These are phyloP conservation scores for Phytophthora colocasiae DNA, from an alignment of 352 stramenopile species.

Conservation along the genomic window DNA sequence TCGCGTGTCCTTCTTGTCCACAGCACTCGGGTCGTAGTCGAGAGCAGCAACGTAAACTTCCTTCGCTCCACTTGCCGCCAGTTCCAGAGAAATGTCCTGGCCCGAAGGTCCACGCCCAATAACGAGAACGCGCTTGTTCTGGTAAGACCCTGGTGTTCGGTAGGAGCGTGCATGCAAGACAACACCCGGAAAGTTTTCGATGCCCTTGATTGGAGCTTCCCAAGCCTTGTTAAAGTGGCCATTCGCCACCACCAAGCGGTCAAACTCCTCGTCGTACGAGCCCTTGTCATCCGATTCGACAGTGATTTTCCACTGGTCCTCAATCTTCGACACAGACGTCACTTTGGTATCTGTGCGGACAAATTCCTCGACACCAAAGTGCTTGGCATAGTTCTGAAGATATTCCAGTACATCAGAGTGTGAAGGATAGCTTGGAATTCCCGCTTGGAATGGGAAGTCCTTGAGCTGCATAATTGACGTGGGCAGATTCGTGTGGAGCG, in stretches of 20 bases:
- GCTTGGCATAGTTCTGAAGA: conserved; percentile 58
- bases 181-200: conserved; percentile 50
- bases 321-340: conserved; percentile 44
- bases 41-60: conserved; percentile 61
- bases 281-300: conserved; percentile 42
- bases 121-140: conserved; percentile 60
- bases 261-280: conserved; percentile 58
- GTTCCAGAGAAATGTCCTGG: conserved; percentile 75
- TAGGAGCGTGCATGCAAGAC: conserved; percentile 57
- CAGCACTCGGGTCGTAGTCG: conserved; percentile 39
- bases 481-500: conserved; percentile 75
- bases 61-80: conserved; percentile 39
- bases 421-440: conserved; percentile 58
- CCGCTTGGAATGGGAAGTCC: conserved; percentile 57
- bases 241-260: conserved; percentile 76
- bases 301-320: conserved; percentile 41
- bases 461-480: conserved; percentile 78
- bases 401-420: conserved; percentile 66
- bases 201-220: conserved; percentile 51
- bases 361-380: conserved; percentile 57
- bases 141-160: conserved; percentile 44
- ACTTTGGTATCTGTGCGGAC: conserved; percentile 57
- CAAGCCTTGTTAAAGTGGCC: conserved; percentile 71
- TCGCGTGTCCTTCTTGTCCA: conserved; percentile 39
- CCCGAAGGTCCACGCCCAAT: conserved; percentile 73